phyloP scores from a whole-genome alignment of 768 basidiomycete genomes.

The Sarcodon sp. region DNA sequence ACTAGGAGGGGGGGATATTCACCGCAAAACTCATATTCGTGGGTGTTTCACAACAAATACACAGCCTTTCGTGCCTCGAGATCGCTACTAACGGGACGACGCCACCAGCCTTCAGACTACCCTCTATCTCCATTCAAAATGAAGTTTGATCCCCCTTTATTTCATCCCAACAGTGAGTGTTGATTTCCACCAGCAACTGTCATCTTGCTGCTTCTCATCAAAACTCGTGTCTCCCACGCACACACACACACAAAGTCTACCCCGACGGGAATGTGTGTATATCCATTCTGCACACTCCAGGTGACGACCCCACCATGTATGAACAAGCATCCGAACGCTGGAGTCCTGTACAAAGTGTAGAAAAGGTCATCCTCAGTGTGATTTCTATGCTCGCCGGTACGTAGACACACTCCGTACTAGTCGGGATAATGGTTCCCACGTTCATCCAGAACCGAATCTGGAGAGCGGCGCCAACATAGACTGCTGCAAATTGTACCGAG shows the following conservation, averaged over 20 bases:
- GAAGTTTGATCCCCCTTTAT: conserved; percentile 94
- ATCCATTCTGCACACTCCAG: conserved; percentile 92
- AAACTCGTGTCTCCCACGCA: background rate
- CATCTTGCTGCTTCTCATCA: background rate
- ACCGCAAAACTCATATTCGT: conserved; percentile 88
- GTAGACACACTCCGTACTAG: conserved; percentile 9
- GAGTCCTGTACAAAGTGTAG: conserved; percentile 98
- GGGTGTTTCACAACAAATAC: conserved; percentile 21
- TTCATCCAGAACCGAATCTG: conserved; percentile 73
- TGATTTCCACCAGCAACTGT: background rate
- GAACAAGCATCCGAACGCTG: conserved; percentile 93
- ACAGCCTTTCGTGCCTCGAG: conserved; percentile 1
- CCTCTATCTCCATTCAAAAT: conserved; percentile 98
- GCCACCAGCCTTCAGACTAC: conserved; percentile 72
- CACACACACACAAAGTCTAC: conserved; percentile 52
- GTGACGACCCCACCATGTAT: conserved; percentile 86
- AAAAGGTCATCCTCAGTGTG: conserved; percentile 93
- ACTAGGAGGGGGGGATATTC: conserved; percentile 90
- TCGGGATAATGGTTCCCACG: background rate
- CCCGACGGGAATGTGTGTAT: conserved; percentile 96
- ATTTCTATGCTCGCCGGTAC: conserved; percentile 93
- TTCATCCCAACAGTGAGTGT: conserved; percentile 90
- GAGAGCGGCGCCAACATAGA: conserved; percentile 97
- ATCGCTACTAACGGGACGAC: background rate
- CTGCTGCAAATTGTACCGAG: conserved; percentile 93